Conservation (phyloP, 495 filamentous ascomycete genomes). For the Hypoxylon fuscum region DNA sequence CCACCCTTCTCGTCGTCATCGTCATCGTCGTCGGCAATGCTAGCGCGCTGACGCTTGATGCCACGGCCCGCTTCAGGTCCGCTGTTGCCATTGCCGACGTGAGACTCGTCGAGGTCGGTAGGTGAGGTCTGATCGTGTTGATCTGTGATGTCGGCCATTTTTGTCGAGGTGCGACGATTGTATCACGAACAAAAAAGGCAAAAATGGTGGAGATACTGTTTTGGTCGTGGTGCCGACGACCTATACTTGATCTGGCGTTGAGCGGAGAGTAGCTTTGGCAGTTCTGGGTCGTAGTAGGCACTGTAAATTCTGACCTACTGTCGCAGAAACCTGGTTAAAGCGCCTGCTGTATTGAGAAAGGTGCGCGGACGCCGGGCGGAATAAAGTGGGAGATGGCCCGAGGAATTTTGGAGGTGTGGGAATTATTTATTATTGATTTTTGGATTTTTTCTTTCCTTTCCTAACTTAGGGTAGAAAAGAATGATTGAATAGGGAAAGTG, state of each 20-base stretch:
- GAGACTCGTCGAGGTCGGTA: slow-evolving; percentile 68
- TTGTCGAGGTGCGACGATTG: slow-evolving; percentile 50
- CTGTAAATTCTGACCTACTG: too few species aligned
- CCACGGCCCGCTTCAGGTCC: slow-evolving; percentile 74
- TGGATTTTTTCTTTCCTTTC: slow-evolving; percentile 49
- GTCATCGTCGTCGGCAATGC: slow-evolving; percentile 90
- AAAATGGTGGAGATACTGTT: slow-evolving; percentile 63
- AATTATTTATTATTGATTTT: slow-evolving; percentile 26
- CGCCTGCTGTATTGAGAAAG: slow-evolving; percentile 63
- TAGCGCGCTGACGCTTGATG: slow-evolving; percentile 88
- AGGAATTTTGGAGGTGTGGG: slow-evolving; percentile 39
- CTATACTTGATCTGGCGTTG: slow-evolving; percentile 66
- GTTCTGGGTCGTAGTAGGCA: slow-evolving; percentile 52
- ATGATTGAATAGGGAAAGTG: slow-evolving; percentile 30
- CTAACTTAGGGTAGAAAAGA: slow-evolving; percentile 41
- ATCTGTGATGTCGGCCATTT: slow-evolving; percentile 71
- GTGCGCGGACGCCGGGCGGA: slow-evolving; percentile 53
- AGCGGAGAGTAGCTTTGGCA: slow-evolving; percentile 56
- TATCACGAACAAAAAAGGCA: slow-evolving; percentile 62
- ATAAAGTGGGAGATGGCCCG: slow-evolving; percentile 51
- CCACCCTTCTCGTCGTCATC: slow-evolving; percentile 98
- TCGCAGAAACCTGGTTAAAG: slow-evolving; percentile 63
- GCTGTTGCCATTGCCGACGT: slow-evolving; percentile 70
- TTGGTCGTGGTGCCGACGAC: slow-evolving; percentile 66
- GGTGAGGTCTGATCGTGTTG: slow-evolving; percentile 68